Evolutionary conservation across 192 early-diverging fungal species (phyloP), one percentile per base, ranked within the genome.

Genomic region (Gonapodya sp.): DNA sequence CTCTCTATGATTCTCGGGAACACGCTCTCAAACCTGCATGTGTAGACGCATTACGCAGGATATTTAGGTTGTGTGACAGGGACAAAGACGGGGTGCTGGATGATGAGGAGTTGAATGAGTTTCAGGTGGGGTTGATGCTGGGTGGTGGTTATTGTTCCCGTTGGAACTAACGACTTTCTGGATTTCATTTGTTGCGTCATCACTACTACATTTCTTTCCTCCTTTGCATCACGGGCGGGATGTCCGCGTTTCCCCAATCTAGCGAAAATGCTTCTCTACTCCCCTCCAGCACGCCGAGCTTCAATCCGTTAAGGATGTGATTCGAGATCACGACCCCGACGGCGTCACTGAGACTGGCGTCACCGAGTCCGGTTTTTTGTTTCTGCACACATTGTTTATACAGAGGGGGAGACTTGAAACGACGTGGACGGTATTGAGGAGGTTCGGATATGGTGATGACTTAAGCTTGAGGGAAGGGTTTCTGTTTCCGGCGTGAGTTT

Each of bases 361-460:
- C 79, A 98, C 96, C n/a, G 91, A 96, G 86, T 86, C 90, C 73
- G 92, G 98, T 14, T 99, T 99, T 84, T 83, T 97, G 37, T 97
- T 94, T 83, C 87, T 99, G 37, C 96, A 99, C 83, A 94, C 94
- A 78, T 90, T 97, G 33, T 99, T 98, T 84, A 97, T 99, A 77
- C 96, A 98, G 88, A 89, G 95, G 1, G 98, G 98, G 18, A 92
- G 97, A 18, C 87, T 98, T 30, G 98, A 99, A 83, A 99, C 98
- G 1, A 98, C 98, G 31, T 99, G 98, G 98, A 95, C 96, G 46
- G 97, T 99, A 0, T 83, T 99, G 78, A 86, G 97, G 73, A 92
- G 91, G 81, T 99, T 99, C 87, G 97, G 97, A 34, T 98, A 99
- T 82, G 96, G 96, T 33, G 94, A 98, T 82, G 96, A 99, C 81